These are phyloP conservation scores for Mrakia frigida DNA, from an alignment of 768 basidiomycete species.

Conservation along the genomic window DNA sequence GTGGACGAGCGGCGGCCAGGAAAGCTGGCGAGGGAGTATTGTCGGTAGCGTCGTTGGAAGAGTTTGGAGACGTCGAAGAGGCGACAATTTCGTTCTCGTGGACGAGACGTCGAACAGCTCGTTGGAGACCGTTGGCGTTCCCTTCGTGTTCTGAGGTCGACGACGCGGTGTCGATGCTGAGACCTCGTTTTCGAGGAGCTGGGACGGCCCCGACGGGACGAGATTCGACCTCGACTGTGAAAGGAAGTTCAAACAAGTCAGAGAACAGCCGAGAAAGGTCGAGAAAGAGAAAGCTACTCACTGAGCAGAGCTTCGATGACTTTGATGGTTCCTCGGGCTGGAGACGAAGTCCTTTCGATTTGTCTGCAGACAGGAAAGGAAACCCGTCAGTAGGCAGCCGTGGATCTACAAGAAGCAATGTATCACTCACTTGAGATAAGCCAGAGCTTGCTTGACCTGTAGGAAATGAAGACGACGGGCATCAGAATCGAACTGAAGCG, in stretches of 20 bases:
- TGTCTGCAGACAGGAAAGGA: slow-evolving; percentile 25
- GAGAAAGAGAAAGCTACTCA: slow-evolving; percentile 30
- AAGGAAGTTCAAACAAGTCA: slow-evolving; percentile 7
- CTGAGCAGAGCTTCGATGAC: slow-evolving; percentile 44
- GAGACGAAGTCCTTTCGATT: slow-evolving; percentile 42
- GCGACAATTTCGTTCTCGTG: slow-evolving; percentile 17
- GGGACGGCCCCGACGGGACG: slow-evolving; percentile 36
- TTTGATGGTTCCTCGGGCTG: slow-evolving; percentile 42
- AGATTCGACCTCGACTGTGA: slow-evolving; percentile 42
- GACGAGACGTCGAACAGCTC: slow-evolving; percentile 28
- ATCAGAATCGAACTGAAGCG: not conserved
- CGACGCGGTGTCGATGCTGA: slow-evolving; percentile 13
- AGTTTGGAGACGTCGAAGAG: not conserved
- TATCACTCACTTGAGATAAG: not conserved
- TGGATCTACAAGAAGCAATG: not conserved
- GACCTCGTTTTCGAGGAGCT: slow-evolving; percentile 32
- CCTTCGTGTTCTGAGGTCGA: slow-evolving; percentile 12
- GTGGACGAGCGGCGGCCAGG: not conserved
- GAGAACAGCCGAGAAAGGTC: not conserved
- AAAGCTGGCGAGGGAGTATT: slow-evolving; percentile 1
- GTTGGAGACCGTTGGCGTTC: slow-evolving; percentile 13
- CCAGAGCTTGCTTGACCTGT: slow-evolving; percentile 10
- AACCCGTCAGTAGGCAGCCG: not conserved
- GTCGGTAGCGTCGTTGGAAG: not conserved
- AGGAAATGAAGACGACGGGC: not conserved